Percentiles rank a stretch among this genome's conserved stretches.
phyloP scores from a whole-genome alignment of 495 filamentous ascomycete genomes.

The Melanomma pulvis-pyrius region DNA sequence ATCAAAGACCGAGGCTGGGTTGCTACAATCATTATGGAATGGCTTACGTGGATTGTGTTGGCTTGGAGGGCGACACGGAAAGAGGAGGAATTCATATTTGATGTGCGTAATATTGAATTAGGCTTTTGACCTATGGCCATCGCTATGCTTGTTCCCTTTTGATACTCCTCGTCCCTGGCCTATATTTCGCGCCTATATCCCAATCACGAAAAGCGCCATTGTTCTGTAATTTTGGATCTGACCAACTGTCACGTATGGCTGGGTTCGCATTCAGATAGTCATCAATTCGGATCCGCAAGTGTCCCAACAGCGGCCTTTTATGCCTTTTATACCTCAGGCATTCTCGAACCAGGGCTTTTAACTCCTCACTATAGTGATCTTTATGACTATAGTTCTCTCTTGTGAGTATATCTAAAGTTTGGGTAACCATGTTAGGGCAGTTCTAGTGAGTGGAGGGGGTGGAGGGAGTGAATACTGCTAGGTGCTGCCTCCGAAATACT shows the following conservation, averaged over 20 bases:
- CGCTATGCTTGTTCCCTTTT: not conserved
- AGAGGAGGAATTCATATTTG: slow-evolving; percentile 26
- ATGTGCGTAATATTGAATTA: slow-evolving; percentile 25
- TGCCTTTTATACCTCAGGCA: not conserved
- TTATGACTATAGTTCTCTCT: no score
- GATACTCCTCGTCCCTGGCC: not conserved
- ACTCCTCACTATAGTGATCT: not conserved
- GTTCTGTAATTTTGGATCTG: not conserved
- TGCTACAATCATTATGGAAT: slow-evolving; percentile 24
- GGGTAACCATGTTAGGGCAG: no score
- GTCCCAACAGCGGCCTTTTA: not conserved
- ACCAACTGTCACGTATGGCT: not conserved
- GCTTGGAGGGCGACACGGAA: slow-evolving; percentile 14
- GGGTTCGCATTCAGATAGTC: not conserved
- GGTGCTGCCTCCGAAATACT: not conserved
- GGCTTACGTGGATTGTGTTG: slow-evolving; percentile 26
- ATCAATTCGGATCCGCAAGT: not conserved
- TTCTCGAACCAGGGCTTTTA: not conserved
- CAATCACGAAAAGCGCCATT: not conserved
- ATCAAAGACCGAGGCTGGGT: slow-evolving; percentile 31
- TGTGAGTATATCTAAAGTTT: no score
- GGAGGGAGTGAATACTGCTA: no score
- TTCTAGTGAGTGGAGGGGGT: no score
- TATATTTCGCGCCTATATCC: not conserved
- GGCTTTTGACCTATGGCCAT: not conserved